These are phyloP conservation scores for Cryptococcus jaspeensis DNA, from an alignment of 1,284 basidiomycete species.

Conservation along the genomic window DNA sequence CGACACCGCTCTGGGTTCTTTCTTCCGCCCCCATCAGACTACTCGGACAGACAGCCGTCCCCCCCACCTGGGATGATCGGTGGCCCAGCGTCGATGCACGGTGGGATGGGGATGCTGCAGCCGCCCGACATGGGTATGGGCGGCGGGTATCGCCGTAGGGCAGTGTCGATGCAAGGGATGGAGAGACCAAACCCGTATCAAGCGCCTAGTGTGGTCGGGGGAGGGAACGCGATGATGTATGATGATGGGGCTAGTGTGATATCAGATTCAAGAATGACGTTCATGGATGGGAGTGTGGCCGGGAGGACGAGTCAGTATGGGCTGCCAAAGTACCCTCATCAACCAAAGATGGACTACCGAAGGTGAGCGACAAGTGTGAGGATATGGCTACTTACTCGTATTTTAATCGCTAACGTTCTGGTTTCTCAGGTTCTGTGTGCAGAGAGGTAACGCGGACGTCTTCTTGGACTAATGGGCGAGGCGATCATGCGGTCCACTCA, in stretches of 20 bases:
- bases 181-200: conserved; percentile 11
- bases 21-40: conserved; percentile 5
- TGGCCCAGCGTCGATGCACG: not conserved
- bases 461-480: conserved; percentile 35
- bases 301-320: conserved; percentile 59
- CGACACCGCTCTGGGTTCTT: conserved; percentile 14
- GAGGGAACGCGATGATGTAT: conserved; percentile 14
- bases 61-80: conserved; percentile 3
- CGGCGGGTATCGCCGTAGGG: conserved; percentile 3
- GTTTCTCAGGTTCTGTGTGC: conserved; percentile 29
- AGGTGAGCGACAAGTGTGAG: conserved; percentile 19
- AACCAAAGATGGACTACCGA: conserved; percentile 33
- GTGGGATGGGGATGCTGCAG: not conserved
- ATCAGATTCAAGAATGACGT: conserved; percentile 30
- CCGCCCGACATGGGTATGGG: conserved; percentile 1
- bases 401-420: not conserved
- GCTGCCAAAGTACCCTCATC: conserved; percentile 34
- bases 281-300: conserved; percentile 56
- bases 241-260: conserved; percentile 34
- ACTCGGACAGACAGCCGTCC: not conserved
- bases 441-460: conserved; percentile 40
- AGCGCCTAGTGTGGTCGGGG: conserved; percentile 13
- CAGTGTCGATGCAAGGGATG: conserved; percentile 15
- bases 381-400: not conserved
- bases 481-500: no score